Conservation (phyloP, 345 rosid species). For the Brassica juncea region DNA sequence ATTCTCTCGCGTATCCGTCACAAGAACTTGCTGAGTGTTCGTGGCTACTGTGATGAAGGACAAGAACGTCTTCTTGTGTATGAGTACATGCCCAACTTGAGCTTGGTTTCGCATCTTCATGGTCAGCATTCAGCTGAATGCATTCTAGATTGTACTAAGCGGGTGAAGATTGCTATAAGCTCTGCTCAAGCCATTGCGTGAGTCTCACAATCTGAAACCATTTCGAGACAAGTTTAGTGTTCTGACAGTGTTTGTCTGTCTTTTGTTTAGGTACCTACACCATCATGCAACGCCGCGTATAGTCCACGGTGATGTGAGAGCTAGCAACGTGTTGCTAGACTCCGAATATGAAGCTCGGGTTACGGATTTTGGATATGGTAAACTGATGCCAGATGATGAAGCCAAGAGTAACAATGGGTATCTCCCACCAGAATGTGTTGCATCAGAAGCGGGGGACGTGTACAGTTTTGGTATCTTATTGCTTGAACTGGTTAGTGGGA, state of each 20-base stretch:
- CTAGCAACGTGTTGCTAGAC: conserved; percentile 69
- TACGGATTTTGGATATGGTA: conserved; percentile 88
- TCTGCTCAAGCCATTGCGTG: conserved; percentile 91
- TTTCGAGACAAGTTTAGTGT: background rate
- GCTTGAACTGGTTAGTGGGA: conserved; percentile 65
- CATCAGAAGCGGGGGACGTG: conserved; percentile 82
- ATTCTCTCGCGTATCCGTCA: conserved; percentile 92
- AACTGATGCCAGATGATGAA: conserved; percentile 82
- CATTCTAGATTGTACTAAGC: conserved; percentile 71
- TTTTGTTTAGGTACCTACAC: conserved; percentile 74
- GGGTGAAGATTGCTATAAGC: conserved; percentile 78
- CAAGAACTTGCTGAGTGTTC: conserved; percentile 77
- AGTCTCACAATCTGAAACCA: conserved; percentile 39
- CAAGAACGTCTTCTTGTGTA: conserved; percentile 93
- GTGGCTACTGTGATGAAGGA: conserved; percentile 98
- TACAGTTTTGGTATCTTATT: conserved; percentile 92
- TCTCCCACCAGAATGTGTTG: conserved; percentile 83
- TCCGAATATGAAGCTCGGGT: conserved; percentile 73
- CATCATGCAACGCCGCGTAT: conserved; percentile 81
- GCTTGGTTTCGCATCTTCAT: conserved; percentile 89
- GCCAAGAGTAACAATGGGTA: conserved; percentile 71
- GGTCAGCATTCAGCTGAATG: conserved; percentile 96
- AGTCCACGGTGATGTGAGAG: conserved; percentile 64
- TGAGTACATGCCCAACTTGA: conserved; percentile 89
- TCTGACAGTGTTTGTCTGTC: background rate